Evolutionary conservation across 2,329 filamentous ascomycete genomes (phyloP).

Genomic region (Apiospora kogelbergensis): DNA sequence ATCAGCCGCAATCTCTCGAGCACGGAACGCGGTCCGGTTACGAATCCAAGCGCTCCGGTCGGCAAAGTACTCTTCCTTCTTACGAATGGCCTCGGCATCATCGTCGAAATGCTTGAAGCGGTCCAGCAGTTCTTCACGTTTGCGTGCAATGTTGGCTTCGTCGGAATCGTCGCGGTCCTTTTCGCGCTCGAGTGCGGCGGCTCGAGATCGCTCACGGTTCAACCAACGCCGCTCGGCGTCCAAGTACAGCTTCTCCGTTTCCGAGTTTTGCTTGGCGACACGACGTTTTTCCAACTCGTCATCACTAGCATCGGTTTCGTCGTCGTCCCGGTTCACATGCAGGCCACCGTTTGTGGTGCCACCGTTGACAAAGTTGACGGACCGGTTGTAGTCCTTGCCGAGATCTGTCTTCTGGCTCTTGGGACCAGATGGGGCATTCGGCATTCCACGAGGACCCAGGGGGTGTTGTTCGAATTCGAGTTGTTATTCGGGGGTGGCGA

Average conservation of each 20-base stretch:
- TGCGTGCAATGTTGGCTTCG: constrained; percentile 61
- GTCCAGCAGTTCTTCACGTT: constrained; percentile 67
- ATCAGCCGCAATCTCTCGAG: constrained; percentile 73
- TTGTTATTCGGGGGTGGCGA: constrained; percentile 59
- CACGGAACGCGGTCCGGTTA: constrained; percentile 72
- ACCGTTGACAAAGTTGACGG: constrained; percentile 79
- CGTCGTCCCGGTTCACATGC: constrained; percentile 69
- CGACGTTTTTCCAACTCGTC: constrained; percentile 77
- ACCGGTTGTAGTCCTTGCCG: constrained; percentile 51
- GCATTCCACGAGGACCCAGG: constrained; percentile 68
- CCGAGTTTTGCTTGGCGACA: constrained; percentile 68
- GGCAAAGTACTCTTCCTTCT: constrained; percentile 79
- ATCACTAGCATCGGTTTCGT: constrained; percentile 85
- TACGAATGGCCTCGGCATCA: constrained; percentile 73
- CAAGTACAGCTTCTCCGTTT: constrained; percentile 76
- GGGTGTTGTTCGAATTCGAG: constrained; percentile 68
- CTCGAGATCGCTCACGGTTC: constrained; percentile 81
- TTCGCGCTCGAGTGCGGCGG: constrained; percentile 83
- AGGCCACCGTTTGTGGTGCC: constrained; percentile 61
- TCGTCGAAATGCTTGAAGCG: constrained; percentile 84
- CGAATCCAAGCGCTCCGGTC: constrained; percentile 84
- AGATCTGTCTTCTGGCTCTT: constrained; percentile 54
- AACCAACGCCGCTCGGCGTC: constrained; percentile 90
- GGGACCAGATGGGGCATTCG: constrained; percentile 71
- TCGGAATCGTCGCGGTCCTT: constrained; percentile 78